Evolutionary conservation across 2,329 filamentous ascomycete genomes (phyloP).

Genomic region (Dendrostoma leiphaemia): DNA sequence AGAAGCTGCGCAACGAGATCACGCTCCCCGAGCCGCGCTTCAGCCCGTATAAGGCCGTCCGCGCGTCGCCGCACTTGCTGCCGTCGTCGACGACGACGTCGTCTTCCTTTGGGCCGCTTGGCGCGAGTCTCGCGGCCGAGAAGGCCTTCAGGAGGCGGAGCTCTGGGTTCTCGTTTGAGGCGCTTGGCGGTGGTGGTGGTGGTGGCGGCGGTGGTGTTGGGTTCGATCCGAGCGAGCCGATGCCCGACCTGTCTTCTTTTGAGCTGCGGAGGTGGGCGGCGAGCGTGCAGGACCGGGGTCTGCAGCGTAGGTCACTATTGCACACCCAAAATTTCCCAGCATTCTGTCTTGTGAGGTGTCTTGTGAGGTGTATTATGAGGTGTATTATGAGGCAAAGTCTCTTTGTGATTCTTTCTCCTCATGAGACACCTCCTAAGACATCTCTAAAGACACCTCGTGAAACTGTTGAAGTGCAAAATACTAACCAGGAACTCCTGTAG

Average conservation of each 20-base stretch:
- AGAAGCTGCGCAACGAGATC: constrained; percentile 86
- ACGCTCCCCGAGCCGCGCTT: constrained; percentile 86
- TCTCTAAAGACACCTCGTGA: too few species aligned
- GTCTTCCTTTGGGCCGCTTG: too few species aligned
- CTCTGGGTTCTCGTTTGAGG: constrained; percentile 44
- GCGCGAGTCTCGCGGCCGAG: constrained; percentile 54
- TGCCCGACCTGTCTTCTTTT: constrained; percentile 2
- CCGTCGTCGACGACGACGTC: constrained; percentile 24
- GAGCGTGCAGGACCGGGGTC: constrained; percentile 4
- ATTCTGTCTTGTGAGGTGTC: too few species aligned
- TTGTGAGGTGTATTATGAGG: too few species aligned
- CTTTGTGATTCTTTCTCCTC: too few species aligned
- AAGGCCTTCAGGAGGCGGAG: constrained; percentile 59
- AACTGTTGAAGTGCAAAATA: too few species aligned
- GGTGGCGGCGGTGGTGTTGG: too few species aligned
- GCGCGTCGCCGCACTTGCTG: constrained; percentile 52
- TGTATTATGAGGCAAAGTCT: too few species aligned
- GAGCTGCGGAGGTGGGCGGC: constrained; percentile 1
- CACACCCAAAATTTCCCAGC: too few species aligned
- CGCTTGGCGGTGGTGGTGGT: not conserved
- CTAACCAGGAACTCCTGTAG: too few species aligned
- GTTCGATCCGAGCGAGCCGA: constrained; percentile 10
- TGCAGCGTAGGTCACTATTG: too few species aligned
- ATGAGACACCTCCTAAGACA: too few species aligned
- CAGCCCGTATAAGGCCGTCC: constrained; percentile 73